Evolutionary conservation across 2,329 filamentous ascomycete genomes (phyloP), one percentile per base, ranked within the genome.

Genomic region (Ceratocystis cacaofunesta): DNA sequence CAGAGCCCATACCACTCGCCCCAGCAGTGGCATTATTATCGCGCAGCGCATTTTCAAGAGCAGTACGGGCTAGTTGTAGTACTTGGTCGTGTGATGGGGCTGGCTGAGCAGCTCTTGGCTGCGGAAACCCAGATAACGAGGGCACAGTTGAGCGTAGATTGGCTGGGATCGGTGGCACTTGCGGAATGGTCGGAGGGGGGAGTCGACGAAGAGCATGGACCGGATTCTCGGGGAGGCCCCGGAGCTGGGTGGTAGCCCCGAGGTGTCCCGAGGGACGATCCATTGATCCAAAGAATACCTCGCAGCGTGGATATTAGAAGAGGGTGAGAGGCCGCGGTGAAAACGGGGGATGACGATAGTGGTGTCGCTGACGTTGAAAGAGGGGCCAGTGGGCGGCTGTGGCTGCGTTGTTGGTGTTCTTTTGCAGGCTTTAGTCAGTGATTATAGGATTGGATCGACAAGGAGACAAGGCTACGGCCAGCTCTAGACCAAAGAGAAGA

Each of bases 11-110:
- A 68, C 80, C 79, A 68, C 79, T 81, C 55, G 80, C 81, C 69
- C 85, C 83, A 64, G 82, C 82, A 10, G 78, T 82, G 70, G 80
- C 79, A 69, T 87, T 85, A 69, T 87, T 85, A 72, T 86, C 86
- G 70, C 85, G 80, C 66, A 87, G 77, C 65, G 87, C 86, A 70
- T 79, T 80, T 68, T 81, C 80, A 81, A 90, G 87, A 57, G 85
- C 85, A 70, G 87, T 83, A 69, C 81, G 81, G 44, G 84, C 85
- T 61, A 88, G 78, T 65, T 78, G 78, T 63, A 89, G 82, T 68
- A 89, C 84, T 72, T 89, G 84, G 19, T 68, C 68, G 5, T 63
- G 52, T 1, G 67, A 66, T n/a, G 68, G 67, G 55, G 77, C 77
- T 48, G 85, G 76, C 19, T 85, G 81, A 76, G 77, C 3, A 74